These are phyloP conservation scores for Zanthoxylum bungeanum DNA, from an alignment of 345 rosid species.

Conservation along the genomic window DNA sequence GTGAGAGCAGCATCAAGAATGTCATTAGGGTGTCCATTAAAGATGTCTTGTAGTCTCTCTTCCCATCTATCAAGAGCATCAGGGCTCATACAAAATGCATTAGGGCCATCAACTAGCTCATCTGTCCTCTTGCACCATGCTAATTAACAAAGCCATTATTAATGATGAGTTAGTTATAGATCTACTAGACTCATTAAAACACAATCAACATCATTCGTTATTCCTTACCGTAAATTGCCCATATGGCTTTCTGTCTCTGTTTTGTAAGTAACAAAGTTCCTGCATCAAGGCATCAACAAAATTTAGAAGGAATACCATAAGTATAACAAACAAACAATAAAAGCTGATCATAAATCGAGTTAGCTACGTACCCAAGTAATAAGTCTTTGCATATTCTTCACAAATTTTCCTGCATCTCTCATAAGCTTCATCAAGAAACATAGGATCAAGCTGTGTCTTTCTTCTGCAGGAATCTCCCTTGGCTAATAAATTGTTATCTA, in stretches of 20 bases:
- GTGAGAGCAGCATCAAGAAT: conserved; percentile 63
- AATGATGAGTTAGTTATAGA: no score
- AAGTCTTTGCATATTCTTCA: conserved; percentile 61
- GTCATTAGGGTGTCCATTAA: conserved; percentile 50
- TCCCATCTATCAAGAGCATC: conserved; percentile 56
- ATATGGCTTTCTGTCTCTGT: conserved; percentile 54
- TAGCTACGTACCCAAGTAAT: conserved; percentile 58
- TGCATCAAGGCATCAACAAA: conserved; percentile 24
- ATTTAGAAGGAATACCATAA: no score
- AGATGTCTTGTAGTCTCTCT: conserved; percentile 54
- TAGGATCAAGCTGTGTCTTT: conserved; percentile 33
- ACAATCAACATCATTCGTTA: no score
- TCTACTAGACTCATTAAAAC: no score
- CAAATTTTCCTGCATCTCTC: conserved; percentile 45
- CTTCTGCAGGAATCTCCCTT: conserved; percentile 10
- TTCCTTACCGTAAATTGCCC: conserved; percentile 61
- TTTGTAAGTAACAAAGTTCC: conserved; percentile 53
- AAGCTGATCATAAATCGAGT: background rate
- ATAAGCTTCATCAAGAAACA: conserved; percentile 47
- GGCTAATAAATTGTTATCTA: background rate
- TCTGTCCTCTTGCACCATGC: conserved; percentile 72
- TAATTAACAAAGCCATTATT: conserved; percentile 12
- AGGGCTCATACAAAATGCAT: conserved; percentile 36
- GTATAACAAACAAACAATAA: background rate
- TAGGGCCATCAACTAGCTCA: conserved; percentile 60